phyloP scores from a whole-genome alignment of 257 asterid species.

The Przewalskia tangutica region DNA sequence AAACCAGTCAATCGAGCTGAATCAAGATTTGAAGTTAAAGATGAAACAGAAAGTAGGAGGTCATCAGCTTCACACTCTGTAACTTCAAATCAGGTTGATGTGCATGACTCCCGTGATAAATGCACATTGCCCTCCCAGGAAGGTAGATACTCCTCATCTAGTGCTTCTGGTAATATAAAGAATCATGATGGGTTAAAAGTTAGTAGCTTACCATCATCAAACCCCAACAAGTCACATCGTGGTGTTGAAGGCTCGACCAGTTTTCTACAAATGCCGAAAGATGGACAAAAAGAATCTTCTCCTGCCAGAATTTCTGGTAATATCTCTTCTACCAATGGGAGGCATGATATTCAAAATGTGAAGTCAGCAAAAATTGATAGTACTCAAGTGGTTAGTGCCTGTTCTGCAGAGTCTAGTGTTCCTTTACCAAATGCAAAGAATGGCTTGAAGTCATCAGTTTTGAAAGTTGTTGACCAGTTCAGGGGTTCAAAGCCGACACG shows the following conservation, averaged over 20 bases:
- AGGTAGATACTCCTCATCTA: slow-evolving; percentile 13
- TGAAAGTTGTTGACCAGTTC: slow-evolving; percentile 39
- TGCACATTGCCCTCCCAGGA: slow-evolving; percentile 11
- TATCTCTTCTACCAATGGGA: slow-evolving; percentile 18
- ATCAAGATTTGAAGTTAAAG: slow-evolving; percentile 16
- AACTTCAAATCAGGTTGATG: slow-evolving; percentile 9
- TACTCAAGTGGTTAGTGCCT: slow-evolving; percentile 11
- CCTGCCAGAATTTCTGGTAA: slow-evolving; percentile 22
- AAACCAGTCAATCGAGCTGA: slow-evolving; percentile 15
- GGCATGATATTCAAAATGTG: slow-evolving; percentile 15
- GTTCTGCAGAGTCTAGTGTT: slow-evolving; percentile 18
- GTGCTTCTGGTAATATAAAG: slow-evolving; percentile 4
- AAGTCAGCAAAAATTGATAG: slow-evolving; percentile 20
- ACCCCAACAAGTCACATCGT: slow-evolving; percentile 10
- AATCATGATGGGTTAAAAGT: slow-evolving; percentile 16
- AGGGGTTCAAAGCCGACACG: slow-evolving; percentile 26
- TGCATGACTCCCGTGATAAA: slow-evolving; percentile 1
- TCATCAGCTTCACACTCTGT: slow-evolving; percentile 17
- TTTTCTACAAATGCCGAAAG: slow-evolving; percentile 17
- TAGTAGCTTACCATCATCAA: slow-evolving; percentile 15
- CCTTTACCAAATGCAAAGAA: slow-evolving; percentile 15
- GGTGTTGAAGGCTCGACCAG: slow-evolving; percentile 16
- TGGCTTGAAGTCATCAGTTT: slow-evolving; percentile 26
- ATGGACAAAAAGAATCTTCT: slow-evolving; percentile 16
- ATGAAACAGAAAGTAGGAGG: slow-evolving; percentile 17